phyloP scores from a whole-genome alignment of 2,329 filamentous ascomycete species.

The Penicillium sp. region DNA sequence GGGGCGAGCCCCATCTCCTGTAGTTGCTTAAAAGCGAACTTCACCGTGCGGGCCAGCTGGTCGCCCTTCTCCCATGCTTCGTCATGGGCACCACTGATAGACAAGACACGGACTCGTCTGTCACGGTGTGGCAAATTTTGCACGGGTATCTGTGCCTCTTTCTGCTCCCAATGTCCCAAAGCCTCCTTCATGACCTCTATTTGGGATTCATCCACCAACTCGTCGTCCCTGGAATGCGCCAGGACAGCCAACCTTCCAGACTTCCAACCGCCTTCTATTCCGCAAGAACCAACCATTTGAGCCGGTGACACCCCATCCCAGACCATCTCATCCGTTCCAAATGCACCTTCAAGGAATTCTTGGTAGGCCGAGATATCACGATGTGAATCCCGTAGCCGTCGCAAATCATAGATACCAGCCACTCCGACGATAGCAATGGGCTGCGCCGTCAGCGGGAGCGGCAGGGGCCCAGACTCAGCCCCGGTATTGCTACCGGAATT shows the following conservation, averaged over 20 bases:
- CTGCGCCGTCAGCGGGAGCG: constrained; percentile 16
- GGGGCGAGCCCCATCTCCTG: constrained; percentile 23
- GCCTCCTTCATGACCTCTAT: constrained; percentile 47
- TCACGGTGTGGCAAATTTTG: constrained; percentile 30
- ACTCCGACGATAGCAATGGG: constrained; percentile 43
- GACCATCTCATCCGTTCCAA: constrained; percentile 36
- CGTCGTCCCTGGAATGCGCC: constrained; percentile 43
- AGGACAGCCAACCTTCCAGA: constrained; percentile 38
- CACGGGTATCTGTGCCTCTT: constrained; percentile 4
- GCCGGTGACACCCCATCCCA: constrained; percentile 44
- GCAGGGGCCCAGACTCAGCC: constrained; percentile 10
- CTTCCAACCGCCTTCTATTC: constrained; percentile 35
- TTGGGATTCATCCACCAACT: constrained; percentile 40
- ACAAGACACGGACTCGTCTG: constrained; percentile 40
- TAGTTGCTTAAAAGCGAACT: constrained; percentile 31
- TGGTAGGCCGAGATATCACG: constrained; percentile 35
- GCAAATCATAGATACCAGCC: constrained; percentile 46
- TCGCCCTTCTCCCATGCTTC: constrained; percentile 42
- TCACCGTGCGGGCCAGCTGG: constrained; percentile 40
- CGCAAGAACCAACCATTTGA: constrained; percentile 25
- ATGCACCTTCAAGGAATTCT: constrained; percentile 42
- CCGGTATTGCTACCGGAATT: constrained; percentile 7
- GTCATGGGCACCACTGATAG: constrained; percentile 40
- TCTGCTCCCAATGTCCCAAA: constrained; percentile 48
- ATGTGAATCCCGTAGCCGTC: constrained; percentile 35